Evolutionary conservation across 2,329 filamentous ascomycete genomes (phyloP), one percentile per base, ranked within the genome.

Genomic region (Erysiphe neolycopersici): DNA sequence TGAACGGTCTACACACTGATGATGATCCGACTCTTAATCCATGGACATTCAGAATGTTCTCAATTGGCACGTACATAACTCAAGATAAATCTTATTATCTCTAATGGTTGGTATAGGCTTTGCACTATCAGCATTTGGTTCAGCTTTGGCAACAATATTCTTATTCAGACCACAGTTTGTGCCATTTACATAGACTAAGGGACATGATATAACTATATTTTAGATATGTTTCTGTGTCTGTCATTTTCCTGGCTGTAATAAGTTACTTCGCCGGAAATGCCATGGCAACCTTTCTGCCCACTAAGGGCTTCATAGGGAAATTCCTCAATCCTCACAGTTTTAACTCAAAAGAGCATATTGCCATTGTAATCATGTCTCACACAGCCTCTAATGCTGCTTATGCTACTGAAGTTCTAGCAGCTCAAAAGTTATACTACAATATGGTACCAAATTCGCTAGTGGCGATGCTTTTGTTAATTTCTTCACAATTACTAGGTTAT

Each of bases 401-500:
- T 32, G 47, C 58, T 29, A 64, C 60, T 2, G 62, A 67, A 44
- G 59, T 59, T 1, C 47, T 67, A 2, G 59, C 64, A 0, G 60
- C 59, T 0, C 62, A 67, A 52, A 53, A 58, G 42, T 56, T 68
- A 1, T 67, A 58, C 51, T 67, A 67, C 45, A 56, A 58, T n/a
- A 41, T 36, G 13, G 22, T 43, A 0, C 44, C 46, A n/a, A 60
- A 58, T 47, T 52, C 54, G 4, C 59, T 52, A 3, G 55, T 57
- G 2, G 57, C 56, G 8, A 61, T 68, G 38, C 61, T 68, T 46
- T 47, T 67, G n/a, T 53, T 60, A 0, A 48, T 68, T 2, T 63
- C 64, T 0, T 65, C 63, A 0, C 65, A 67, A 46, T 52, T 62
- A 11, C 52, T 67, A 5, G 64, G 64, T 0, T 68, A 62, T 43